Evolutionary conservation across 1,284 basidiomycete genomes (phyloP), one percentile per base, ranked within the genome.

Genomic region (Sanghuangporus weigelae): DNA sequence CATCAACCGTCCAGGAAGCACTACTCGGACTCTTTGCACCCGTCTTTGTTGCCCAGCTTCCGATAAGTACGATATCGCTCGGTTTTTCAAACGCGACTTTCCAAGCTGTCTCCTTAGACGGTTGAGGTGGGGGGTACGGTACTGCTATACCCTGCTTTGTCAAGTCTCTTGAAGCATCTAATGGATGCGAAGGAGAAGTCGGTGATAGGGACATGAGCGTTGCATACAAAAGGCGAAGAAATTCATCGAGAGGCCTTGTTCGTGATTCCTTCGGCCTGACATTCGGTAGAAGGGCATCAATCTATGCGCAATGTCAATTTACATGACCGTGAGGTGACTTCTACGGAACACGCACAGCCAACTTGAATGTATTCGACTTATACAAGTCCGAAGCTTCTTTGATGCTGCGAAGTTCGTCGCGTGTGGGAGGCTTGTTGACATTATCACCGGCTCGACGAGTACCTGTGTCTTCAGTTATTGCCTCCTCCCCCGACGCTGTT

Each of bases 361-460:
- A 79, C 72, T 93, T 94, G 78, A 97, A 93, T 1, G 93, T 84
- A 60, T 84, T 91, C 0, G 93, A 95, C 69, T 84, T 82, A 72
- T 90, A 93, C 16, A 97, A 79, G 64, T 94, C 88, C 31, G 85
- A 80, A 7, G 93, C 85, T 71, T 93, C 85, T 72, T 88, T 90
- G 66, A 95, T 87, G 6, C 77, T 77, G 64, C 89, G 83, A 55
- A 96, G 79, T 73, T 96, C 93, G 65, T 89, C 81, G 42, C 86
- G 85, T 21, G 83, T 84, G 21, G 86, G 86, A 8, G 83, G 81
- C 65, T 81, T 82, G 59, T 79, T 78, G 5, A 72, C 72, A 19
- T 68, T 54, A 40, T 68, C 63, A 14, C 60, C 69, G 67, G 72
- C 31, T 19, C 31, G 53, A 11, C 31, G 53, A 38, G 53, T 31